Evolutionary conservation across 768 basidiomycete genomes (phyloP).

Genomic region (Daedaleopsis sinensis): DNA sequence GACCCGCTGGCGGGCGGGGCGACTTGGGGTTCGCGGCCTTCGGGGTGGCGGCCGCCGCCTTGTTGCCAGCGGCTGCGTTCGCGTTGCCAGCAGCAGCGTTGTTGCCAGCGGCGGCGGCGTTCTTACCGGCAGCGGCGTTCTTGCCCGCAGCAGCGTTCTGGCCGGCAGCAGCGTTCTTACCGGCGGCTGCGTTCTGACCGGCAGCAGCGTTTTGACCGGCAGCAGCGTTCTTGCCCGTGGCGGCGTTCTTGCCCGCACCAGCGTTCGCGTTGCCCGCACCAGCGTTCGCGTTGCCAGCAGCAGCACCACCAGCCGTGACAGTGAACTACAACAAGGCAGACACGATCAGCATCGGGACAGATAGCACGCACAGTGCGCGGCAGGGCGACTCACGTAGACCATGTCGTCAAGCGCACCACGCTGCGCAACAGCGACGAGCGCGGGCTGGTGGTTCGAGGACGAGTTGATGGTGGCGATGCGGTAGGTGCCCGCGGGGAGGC

Average conservation of each 20-base stretch:
- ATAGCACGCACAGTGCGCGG: background rate
- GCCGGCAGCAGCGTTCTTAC: background rate
- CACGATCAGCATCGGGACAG: background rate
- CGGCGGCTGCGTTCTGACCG: background rate
- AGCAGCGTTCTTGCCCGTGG: conserved; percentile 54
- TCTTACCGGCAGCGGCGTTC: no score
- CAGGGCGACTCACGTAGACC: conserved; percentile 37
- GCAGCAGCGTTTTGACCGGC: conserved; percentile 45
- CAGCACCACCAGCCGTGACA: conserved; percentile 22
- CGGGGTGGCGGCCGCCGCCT: no score
- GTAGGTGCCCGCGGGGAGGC: conserved; percentile 50
- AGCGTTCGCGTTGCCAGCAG: conserved; percentile 17
- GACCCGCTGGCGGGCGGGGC: background rate
- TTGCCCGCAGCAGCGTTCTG: background rate
- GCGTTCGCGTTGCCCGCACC: conserved; percentile 17
- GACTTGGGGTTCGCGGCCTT: no score
- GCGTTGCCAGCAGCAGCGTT: no score
- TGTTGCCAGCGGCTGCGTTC: no score
- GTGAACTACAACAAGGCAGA: conserved; percentile 13
- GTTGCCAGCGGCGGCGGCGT: no score
- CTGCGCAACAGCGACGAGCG: conserved; percentile 45
- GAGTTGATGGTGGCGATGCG: conserved; percentile 46
- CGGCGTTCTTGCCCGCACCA: background rate
- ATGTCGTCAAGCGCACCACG: conserved; percentile 46
- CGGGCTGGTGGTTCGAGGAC: conserved; percentile 50